A percentile compares a stretch with the other conserved stretches of the same genome.
Evolutionary conservation across 768 basidiomycete genomes (phyloP).

Genomic region (Imleria badia): DNA sequence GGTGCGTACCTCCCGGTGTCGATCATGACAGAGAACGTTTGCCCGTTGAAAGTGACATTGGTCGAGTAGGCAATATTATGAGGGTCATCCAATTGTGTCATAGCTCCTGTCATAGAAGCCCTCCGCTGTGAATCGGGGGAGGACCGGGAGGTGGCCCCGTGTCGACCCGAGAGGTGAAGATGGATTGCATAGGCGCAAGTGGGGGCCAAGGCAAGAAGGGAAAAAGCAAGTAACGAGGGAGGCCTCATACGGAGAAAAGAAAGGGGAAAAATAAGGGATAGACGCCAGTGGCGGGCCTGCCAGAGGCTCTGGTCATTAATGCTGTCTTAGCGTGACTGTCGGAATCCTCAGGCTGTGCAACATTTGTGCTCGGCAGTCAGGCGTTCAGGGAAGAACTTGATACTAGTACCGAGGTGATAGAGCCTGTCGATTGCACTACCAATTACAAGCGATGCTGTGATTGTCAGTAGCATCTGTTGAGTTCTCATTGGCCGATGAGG

Average conservation of each 20-base stretch:
- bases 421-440: no score
- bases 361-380: no score
- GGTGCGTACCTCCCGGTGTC: conserved; percentile 46
- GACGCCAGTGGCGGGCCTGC: not conserved
- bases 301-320: no score
- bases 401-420: no score
- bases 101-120: conserved; percentile 26
- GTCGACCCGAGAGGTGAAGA: conserved; percentile 18
- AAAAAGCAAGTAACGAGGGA: conserved; percentile 3
- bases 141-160: not conserved
- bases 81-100: conserved; percentile 27
- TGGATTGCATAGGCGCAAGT: conserved; percentile 8
- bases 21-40: conserved; percentile 34
- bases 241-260: conserved; percentile 8
- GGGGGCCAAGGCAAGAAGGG: conserved; percentile 9
- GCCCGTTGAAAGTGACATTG: conserved; percentile 40
- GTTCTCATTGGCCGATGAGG: no score
- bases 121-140: conserved; percentile 23
- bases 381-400: no score
- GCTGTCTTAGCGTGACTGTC: no score
- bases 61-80: conserved; percentile 37
- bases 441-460: no score
- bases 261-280: not conserved
- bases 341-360: no score
- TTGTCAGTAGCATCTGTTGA: no score